Percentiles rank a stretch among this genome's conserved stretches.
These are phyloP conservation scores for Metrosideros polymorpha DNA, from an alignment of 441 rosid genomes.

Conservation along the genomic window DNA sequence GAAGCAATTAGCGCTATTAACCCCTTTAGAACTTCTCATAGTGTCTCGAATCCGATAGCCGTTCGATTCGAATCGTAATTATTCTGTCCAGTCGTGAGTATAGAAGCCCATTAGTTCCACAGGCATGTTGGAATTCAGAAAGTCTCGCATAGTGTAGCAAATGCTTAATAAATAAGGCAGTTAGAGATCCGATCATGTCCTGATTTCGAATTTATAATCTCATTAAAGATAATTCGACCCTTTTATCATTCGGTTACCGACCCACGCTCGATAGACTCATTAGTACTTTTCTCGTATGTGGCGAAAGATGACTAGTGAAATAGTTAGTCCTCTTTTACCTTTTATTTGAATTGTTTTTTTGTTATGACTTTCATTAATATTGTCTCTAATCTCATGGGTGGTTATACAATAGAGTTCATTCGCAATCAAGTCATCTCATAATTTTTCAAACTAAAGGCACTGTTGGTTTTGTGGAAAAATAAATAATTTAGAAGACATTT, in stretches of 20 bases:
- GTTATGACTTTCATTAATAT: background rate
- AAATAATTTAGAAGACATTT: no score
- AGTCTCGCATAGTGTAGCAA: rapidly evolving
- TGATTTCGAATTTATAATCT: background rate
- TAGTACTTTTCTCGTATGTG: rapidly evolving
- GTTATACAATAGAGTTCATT: background rate
- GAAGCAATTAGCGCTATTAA: background rate
- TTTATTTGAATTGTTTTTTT: background rate
- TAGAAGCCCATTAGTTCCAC: rapidly evolving
- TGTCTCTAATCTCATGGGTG: background rate
- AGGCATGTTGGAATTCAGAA: rapidly evolving
- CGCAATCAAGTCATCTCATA: background rate
- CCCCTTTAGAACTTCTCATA: background rate
- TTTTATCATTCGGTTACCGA: background rate
- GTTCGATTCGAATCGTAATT: background rate
- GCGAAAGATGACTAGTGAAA: background rate
- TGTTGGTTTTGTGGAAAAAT: no score
- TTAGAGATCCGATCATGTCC: rapidly evolving
- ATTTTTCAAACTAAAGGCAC: background rate
- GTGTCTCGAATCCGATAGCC: no score
- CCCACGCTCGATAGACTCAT: rapidly evolving
- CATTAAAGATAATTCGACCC: rapidly evolving
- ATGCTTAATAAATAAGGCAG: background rate
- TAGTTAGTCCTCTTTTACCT: background rate
- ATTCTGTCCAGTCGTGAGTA: background rate